phyloP scores from a whole-genome alignment of 2,329 filamentous ascomycete genomes.

The Monilinia polystroma region DNA sequence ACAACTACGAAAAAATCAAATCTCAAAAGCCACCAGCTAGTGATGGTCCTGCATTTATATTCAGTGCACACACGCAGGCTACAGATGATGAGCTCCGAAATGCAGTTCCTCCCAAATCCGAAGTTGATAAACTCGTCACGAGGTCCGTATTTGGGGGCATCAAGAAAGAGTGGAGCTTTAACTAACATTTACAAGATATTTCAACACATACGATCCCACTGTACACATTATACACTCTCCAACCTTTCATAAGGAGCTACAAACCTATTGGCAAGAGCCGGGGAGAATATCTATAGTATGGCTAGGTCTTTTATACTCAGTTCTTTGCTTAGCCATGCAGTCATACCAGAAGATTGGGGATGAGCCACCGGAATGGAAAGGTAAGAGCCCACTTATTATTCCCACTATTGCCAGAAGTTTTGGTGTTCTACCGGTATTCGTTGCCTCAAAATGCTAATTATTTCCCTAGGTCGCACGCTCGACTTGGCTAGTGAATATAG shows the following conservation, averaged over 20 bases:
- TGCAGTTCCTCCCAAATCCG: conserved; percentile 75
- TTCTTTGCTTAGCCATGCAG: conserved; percentile 74
- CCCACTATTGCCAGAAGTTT: not conserved
- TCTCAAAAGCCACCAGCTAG: conserved; percentile 62
- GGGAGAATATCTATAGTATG: conserved; percentile 72
- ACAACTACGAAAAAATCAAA: conserved; percentile 74
- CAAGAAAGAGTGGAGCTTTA: not conserved
- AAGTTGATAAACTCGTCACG: conserved; percentile 79
- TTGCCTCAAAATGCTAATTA: conserved; percentile 22
- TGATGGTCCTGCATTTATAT: conserved; percentile 73
- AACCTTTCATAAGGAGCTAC: conserved; percentile 75
- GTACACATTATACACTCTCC: conserved; percentile 77
- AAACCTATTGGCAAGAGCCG: conserved; percentile 67
- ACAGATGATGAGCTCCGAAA: conserved; percentile 75
- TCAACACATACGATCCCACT: conserved; percentile 75
- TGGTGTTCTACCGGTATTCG: not conserved
- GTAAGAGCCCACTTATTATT: not conserved
- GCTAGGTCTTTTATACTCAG: conserved; percentile 73
- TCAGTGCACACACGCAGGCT: conserved; percentile 68
- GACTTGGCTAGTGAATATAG: conserved; percentile 65
- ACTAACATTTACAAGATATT: conserved; percentile 59
- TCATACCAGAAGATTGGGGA: conserved; percentile 79
- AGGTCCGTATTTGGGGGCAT: conserved; percentile 8
- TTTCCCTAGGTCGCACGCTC: conserved; percentile 44
- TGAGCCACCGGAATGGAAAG: conserved; percentile 75